Evolutionary conservation across 108 stramenopile species (phyloP).

Genomic region (Skeletonema potamos): DNA sequence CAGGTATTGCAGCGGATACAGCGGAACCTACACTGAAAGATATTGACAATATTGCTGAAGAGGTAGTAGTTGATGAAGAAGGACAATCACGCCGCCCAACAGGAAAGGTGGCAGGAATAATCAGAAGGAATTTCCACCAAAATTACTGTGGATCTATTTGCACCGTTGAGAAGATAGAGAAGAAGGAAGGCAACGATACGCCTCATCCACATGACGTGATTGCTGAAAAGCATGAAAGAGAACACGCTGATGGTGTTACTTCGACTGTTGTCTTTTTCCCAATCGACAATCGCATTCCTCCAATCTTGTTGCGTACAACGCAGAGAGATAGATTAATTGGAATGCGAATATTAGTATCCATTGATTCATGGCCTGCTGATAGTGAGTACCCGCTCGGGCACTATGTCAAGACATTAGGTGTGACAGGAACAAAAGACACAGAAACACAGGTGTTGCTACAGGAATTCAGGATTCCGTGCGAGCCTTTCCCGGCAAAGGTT

Average conservation of each 20-base stretch:
- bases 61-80: slow-evolving; percentile 36
- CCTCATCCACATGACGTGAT: slow-evolving; percentile 64
- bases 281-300: slow-evolving; percentile 85
- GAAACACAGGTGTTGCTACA: slow-evolving; percentile 95
- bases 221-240: slow-evolving; percentile 69
- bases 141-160: slow-evolving; percentile 78
- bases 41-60: slow-evolving; percentile 65
- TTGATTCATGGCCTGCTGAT: slow-evolving; percentile 92
- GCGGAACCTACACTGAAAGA: slow-evolving; percentile 69
- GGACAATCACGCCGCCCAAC: slow-evolving; percentile 59
- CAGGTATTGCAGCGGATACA: slow-evolving; percentile 73
- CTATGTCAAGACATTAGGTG: slow-evolving; percentile 89
- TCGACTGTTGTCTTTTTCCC: slow-evolving; percentile 89
- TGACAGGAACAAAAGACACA: slow-evolving; percentile 89
- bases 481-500: slow-evolving; percentile 94
- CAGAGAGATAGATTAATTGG: slow-evolving; percentile 74
- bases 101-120: slow-evolving; percentile 88
- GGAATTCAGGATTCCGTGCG: slow-evolving; percentile 95
- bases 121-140: slow-evolving; percentile 77
- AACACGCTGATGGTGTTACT: slow-evolving; percentile 74
- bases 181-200: slow-evolving; percentile 9
- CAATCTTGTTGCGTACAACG: slow-evolving; percentile 79
- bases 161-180: slow-evolving; percentile 31
- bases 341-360: slow-evolving; percentile 80
- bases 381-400: slow-evolving; percentile 92